Conservation (phyloP, 306 rosid species). For the Cyclanthera cordifolia region DNA sequence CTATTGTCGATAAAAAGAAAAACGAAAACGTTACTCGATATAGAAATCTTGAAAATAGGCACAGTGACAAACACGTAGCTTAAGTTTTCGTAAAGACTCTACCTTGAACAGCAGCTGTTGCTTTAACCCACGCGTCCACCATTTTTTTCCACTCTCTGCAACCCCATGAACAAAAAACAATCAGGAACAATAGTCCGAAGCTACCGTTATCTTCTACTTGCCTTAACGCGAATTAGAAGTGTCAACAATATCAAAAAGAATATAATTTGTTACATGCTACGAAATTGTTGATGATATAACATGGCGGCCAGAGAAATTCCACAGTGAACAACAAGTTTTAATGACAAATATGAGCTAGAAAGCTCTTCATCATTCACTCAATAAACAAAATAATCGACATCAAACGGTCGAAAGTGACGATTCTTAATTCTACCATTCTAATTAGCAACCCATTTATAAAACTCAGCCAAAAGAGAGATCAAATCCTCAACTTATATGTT, state of each 20-base stretch:
- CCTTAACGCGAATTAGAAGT: background rate
- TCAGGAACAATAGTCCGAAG: background rate
- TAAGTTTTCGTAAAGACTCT: conserved; percentile 9
- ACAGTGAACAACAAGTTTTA: background rate
- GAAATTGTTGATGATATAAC: no score
- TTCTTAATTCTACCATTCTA: background rate
- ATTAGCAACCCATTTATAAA: no score
- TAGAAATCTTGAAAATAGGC: background rate
- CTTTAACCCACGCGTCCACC: conserved; percentile 74
- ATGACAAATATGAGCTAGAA: background rate
- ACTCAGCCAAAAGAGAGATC: background rate
- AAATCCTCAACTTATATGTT: background rate
- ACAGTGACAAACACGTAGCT: no score
- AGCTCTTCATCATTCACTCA: background rate
- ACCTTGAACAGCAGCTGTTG: conserved; percentile 34
- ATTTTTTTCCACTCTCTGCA: conserved; percentile 65
- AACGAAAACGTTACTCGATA: background rate
- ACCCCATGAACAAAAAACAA: background rate
- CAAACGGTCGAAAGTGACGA: background rate
- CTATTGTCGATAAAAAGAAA: conserved; percentile 24
- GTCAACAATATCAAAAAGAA: background rate
- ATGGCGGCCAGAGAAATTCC: background rate
- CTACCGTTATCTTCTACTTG: no score
- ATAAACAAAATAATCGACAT: no score
- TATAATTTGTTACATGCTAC: background rate